Base-by-base conservation (phyloP, 179 eudicot species). In the Corrigiola litoralis region DNA sequence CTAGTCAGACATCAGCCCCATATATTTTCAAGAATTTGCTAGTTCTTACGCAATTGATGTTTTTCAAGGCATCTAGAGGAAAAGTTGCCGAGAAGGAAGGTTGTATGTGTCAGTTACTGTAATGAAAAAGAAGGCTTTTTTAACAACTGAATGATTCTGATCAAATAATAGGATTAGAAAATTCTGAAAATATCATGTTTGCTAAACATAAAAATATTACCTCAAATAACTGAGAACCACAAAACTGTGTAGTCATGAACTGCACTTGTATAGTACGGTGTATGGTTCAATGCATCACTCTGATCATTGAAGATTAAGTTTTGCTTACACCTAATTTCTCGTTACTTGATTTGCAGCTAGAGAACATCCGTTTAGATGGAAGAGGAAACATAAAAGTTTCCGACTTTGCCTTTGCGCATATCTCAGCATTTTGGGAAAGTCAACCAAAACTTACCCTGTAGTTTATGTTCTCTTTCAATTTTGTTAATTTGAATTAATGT, bases 401-500 rank as follows among this genome's bases (percentile, higher is more conserved):
- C 0, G 97, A 94, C 67, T 94, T 94, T 60, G 99, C 71, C 91
- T 94, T 54, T 90, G 99, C 78, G 97, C 99, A 62, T 74, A 58
- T 95, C 99, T 53, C 86, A 90, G 59, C 99, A 94, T 79, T 80
- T 86, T 37, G 79, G 91, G 98, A 89, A 85, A 71, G 72, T 42
- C 41, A n/a, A 11, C 61, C 14, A 18, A 32, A 16, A 23, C 29
- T n/a, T 14, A 4, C n/a, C n/a, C n/a, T n/a, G n/a, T n/a, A n/a
- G n/a, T n/a, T n/a, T n/a, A n/a, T n/a, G n/a, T n/a, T n/a, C 32
- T 36, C 8, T 29, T 51, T 25, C 34, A n/a, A 6, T 5, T 6
- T 13, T 44, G 6, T 70, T 32, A 56, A 45, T 10, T n/a, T n/a
- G n/a, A n/a, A n/a, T n/a, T n/a, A n/a, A n/a, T n/a, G n/a, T n/a